Base-by-base conservation (phyloP, 768 basidiomycete species). In the Boletus sp. region DNA sequence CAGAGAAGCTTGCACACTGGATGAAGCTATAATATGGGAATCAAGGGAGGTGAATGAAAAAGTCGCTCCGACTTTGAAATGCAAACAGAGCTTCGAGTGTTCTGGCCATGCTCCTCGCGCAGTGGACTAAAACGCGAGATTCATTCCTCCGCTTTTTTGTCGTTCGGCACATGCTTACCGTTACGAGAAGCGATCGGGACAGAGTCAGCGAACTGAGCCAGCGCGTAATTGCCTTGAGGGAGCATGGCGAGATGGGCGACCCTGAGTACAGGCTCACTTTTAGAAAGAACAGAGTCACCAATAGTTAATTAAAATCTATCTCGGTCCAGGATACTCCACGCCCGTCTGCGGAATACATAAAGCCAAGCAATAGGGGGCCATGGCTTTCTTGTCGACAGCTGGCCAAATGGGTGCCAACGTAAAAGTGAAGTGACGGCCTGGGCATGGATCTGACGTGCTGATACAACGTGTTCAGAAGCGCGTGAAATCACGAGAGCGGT, bases 201-300 rank as follows among this genome's bases (percentile, higher is more conserved):
- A 73, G n/a, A n/a, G 70, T 63, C 71, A 71, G 71, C 70, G 72
- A 71, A 70, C 57, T 67, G 70, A 70, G 36, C 69, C 70, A 71
- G 70, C 68, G 71, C 70, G 64, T 73, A 73, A 62, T 63, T 65
- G 72, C 70, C 70, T 73, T 64, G 72, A 68, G 70, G 70, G 58
- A 36, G 61, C 62, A 61, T 68, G 64, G 65, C 62, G 59, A 73
- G 32, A 58, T 56, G 58, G 45, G 36, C 57, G 66, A 71, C 70
- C 70, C 71, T 73, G 65, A 63, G 51, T 29, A 39, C 53, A 50
- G 50, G 51, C 61, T 54, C 45, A 59, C 50, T 60, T n/a, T 65
- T 67, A 52, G 67, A 58, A 64, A 58, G 61, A 29, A 55, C 39
- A 50, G 57, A 58, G 63, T 64, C 65, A 63, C 57, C 60, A 55